Conservation (phyloP, 257 asterid genomes). For the Nicotiana undulata region DNA sequence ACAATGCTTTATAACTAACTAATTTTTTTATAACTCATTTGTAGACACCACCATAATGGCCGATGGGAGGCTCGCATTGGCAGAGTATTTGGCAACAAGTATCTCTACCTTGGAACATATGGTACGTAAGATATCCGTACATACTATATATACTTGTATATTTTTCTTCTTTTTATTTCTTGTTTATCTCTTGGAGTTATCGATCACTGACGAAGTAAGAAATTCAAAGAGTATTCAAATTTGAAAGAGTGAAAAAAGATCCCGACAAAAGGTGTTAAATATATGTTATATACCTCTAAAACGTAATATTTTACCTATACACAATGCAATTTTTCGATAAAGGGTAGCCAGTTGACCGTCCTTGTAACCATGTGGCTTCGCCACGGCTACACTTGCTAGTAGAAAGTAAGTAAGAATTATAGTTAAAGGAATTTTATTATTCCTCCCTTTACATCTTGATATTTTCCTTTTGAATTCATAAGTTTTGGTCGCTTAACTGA, state of each 20-base stretch:
- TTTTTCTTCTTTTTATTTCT: not conserved
- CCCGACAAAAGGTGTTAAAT: too few relatives aligned
- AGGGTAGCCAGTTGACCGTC: too few relatives aligned
- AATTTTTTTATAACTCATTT: not conserved
- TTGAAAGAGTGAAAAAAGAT: too few relatives aligned
- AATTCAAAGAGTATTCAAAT: too few relatives aligned
- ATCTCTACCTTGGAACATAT: constrained; percentile 63
- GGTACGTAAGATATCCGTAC: constrained; percentile 15
- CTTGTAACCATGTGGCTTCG: too few relatives aligned
- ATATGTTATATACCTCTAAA: too few relatives aligned
- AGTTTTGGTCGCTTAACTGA: too few relatives aligned
- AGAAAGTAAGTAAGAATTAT: not conserved
- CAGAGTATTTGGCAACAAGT: constrained; percentile 54
- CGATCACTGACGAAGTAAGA: too few relatives aligned
- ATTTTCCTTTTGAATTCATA: too few relatives aligned
- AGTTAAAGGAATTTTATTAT: too few relatives aligned
- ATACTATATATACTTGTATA: not conserved
- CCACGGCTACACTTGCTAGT: not conserved
- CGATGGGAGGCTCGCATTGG: constrained; percentile 75
- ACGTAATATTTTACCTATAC: too few relatives aligned
- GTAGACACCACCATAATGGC: constrained; percentile 60
- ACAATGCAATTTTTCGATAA: too few relatives aligned
- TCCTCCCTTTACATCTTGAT: not conserved
- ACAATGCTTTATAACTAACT: not conserved
- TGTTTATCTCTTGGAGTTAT: not conserved